A percentile compares a stretch with the other conserved stretches of the same genome.
phyloP scores from a whole-genome alignment of 1,284 basidiomycete genomes.

The Amylostereum areolatum region DNA sequence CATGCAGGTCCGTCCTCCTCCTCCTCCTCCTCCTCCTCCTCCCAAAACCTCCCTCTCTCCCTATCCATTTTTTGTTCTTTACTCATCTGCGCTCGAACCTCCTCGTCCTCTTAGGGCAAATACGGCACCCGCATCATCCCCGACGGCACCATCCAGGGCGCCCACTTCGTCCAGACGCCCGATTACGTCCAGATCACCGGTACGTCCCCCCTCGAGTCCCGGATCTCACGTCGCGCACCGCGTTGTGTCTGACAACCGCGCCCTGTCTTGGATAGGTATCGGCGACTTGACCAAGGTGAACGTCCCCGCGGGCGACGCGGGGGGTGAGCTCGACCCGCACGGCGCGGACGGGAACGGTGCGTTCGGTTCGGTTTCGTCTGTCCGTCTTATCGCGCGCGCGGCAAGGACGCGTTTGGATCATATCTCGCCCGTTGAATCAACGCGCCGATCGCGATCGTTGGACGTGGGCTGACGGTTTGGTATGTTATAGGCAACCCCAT shows the following conservation, averaged over 20 bases:
- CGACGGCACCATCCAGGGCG: slow-evolving; percentile 63
- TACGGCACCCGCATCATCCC: slow-evolving; percentile 74
- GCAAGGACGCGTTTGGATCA: too few species aligned
- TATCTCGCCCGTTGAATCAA: too few species aligned
- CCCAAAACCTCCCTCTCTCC: too few species aligned
- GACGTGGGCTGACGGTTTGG: too few species aligned
- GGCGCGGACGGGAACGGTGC: slow-evolving; percentile 52
- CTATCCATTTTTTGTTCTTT: too few species aligned
- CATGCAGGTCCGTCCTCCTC: slow-evolving; percentile 32
- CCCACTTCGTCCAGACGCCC: slow-evolving; percentile 65
- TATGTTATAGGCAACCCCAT: slow-evolving; percentile 48
- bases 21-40: too few species aligned
- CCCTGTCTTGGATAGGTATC: slow-evolving; percentile 29
- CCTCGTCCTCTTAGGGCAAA: slow-evolving; percentile 30
- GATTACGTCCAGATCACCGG: slow-evolving; percentile 70
- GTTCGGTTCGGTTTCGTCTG: slow-evolving; percentile 2
- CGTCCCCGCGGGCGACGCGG: slow-evolving; percentile 51
- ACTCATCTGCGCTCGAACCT: too few species aligned
- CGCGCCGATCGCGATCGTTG: too few species aligned
- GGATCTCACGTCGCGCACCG: too few species aligned
- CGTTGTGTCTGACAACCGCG: too few species aligned
- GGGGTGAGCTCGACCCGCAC: slow-evolving; percentile 60
- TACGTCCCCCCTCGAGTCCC: slow-evolving; percentile 6
- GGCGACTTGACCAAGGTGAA: slow-evolving; percentile 67
- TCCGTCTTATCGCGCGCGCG: too few species aligned